Base-by-base conservation (phyloP, 1,284 basidiomycete species). In the Malassezia psittaci region DNA sequence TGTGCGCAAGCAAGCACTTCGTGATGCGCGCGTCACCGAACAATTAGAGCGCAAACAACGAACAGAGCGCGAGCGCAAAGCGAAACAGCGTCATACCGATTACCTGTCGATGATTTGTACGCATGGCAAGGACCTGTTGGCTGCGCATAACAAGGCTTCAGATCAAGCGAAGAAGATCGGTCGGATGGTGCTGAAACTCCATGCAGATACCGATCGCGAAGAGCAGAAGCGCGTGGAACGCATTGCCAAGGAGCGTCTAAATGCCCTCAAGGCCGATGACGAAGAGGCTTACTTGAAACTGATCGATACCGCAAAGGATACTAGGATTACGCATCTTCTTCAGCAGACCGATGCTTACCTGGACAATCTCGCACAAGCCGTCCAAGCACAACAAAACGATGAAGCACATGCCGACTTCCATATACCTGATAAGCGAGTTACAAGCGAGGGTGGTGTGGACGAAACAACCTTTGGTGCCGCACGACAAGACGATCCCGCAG, bases 261-360 rank as follows among this genome's bases (percentile, higher is more conserved):
- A 90, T 79, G 94, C 94, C 18, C 83, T 98, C 64, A 91, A 93
- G 78, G 88, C 88, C 40, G 91, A 98, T 75, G 93, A 99, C 79
- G 94, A 99, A 79, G 94, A 96, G 76, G 93, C 90, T 16, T 99
- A 99, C 76, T 86, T 98, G 82, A 93, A 91, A 76, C 86, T 99
- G 67, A 91, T 99, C 69, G 94, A 98, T 77, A 96, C 93, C 37
- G 94, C 93, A 61, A 99, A 98, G 77, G 94, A 98, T 71, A 96
- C 93, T 13, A 87, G 94, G 79, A 98, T 99, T 77, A 94, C 91
- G 0, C 94, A 98, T 77, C 80, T 98, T 29, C 79, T 98, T 57
- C 81, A 86, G 48, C 93, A 98, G 78, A 99, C 94, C 13, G 93
- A 98, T 69, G 76, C 84, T 1, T 99, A 93, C 77, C 83, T 98